phyloP scores from a whole-genome alignment of 306 rosid genomes.

The Prunus salicina region DNA sequence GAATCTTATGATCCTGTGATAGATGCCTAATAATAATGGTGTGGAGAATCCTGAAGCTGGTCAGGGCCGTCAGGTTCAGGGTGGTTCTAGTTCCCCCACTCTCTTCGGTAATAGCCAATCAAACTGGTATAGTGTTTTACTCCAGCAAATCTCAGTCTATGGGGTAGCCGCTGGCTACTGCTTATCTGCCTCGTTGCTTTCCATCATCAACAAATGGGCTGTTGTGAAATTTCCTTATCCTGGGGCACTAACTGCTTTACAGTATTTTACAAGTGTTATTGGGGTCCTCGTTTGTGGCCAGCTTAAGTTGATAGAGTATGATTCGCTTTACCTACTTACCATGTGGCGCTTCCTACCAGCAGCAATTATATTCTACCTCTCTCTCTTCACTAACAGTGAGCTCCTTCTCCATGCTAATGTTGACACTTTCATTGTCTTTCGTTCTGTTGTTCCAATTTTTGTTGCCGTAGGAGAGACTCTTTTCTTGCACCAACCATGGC shows the following conservation, averaged over 20 bases:
- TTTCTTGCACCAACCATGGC: conserved; percentile 82
- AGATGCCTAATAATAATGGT: conserved; percentile 46
- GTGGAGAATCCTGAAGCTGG: conserved; percentile 40
- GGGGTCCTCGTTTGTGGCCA: conserved; percentile 64
- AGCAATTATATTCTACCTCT: conserved; percentile 71
- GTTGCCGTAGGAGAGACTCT: conserved; percentile 87
- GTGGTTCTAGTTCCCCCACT: conserved; percentile 26
- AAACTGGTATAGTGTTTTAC: conserved; percentile 39
- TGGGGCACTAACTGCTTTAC: conserved; percentile 78
- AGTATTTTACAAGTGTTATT: conserved; percentile 78
- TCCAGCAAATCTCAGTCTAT: conserved; percentile 58
- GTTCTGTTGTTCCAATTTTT: conserved; percentile 70
- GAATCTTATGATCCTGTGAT: conserved; percentile 6
- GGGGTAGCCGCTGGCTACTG: conserved; percentile 87
- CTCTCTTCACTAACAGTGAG: conserved; percentile 85
- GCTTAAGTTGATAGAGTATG: conserved; percentile 58
- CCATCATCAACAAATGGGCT: conserved; percentile 94
- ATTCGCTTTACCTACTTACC: conserved; percentile 51
- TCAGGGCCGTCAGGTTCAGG: conserved; percentile 25
- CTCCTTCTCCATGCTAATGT: conserved; percentile 86
- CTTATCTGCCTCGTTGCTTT: conserved; percentile 80
- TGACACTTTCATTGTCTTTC: conserved; percentile 81
- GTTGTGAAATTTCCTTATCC: conserved; percentile 90
- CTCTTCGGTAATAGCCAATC: conserved; percentile 20
- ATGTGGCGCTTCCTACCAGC: conserved; percentile 87